Percentiles rank a stretch among this genome's conserved stretches.
Evolutionary conservation across 176 grass and related monocot species (phyloP).

Genomic region (Aegilops umbellulata): DNA sequence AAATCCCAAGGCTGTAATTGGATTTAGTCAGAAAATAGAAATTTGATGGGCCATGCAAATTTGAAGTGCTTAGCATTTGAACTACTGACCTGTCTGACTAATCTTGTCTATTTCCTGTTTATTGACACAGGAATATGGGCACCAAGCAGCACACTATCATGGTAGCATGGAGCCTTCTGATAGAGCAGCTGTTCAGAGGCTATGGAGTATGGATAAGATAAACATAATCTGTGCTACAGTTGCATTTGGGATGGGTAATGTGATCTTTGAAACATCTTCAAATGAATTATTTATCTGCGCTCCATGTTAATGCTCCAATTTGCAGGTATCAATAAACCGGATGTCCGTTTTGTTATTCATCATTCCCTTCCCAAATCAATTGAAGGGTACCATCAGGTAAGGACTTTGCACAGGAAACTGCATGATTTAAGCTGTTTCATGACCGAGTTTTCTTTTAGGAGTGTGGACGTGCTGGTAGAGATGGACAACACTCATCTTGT

Average conservation of each 20-base stretch:
- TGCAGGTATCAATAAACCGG: conserved; percentile 98
- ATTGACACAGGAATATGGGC: conserved; percentile 59
- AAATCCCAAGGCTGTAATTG: not conserved
- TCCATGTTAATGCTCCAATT: conserved; percentile 32
- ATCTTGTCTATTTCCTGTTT: conserved; percentile 16
- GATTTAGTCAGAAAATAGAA: not conserved
- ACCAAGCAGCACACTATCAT: conserved; percentile 77
- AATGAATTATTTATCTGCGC: conserved; percentile 8
- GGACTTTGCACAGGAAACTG: not conserved
- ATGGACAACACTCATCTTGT: conserved; percentile 78
- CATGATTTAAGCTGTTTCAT: not conserved
- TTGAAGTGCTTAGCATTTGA: conserved; percentile 6
- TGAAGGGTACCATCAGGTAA: conserved; percentile 99
- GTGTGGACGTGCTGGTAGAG: conserved; percentile 90
- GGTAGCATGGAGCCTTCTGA: conserved; percentile 77
- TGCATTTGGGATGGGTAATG: conserved; percentile 98
- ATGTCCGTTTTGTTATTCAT: conserved; percentile 99
- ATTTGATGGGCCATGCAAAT: conserved; percentile 14
- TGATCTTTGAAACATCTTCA: conserved; percentile 31
- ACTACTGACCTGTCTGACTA: not conserved
- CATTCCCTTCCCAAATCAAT: conserved; percentile 96
- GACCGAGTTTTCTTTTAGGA: conserved; percentile 48
- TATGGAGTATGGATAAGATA: conserved; percentile 87
- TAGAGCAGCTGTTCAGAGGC: conserved; percentile 60
- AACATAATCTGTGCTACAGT: conserved; percentile 98